phyloP scores from a whole-genome alignment of 768 basidiomycete species.

The Pisolithus tinctorius region DNA sequence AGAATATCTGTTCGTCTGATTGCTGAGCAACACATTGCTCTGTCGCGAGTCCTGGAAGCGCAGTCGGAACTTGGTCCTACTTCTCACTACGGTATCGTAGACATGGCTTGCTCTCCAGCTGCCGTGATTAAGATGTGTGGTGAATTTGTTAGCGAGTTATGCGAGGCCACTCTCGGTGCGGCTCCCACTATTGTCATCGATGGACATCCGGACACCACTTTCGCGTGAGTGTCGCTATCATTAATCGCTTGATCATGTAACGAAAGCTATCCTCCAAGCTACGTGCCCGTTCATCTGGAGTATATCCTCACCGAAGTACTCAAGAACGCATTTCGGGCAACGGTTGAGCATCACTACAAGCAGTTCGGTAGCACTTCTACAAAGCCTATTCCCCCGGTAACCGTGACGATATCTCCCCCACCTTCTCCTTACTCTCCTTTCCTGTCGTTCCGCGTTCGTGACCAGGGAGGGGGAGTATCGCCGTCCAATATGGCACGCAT shows the following conservation, averaged over 20 bases:
- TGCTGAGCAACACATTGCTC: slow-evolving; percentile 85
- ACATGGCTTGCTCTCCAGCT: slow-evolving; percentile 63
- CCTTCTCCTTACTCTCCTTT: slow-evolving; percentile 33
- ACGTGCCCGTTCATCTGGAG: slow-evolving; percentile 85
- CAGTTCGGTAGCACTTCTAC: slow-evolving; percentile 30
- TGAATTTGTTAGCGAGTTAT: slow-evolving; percentile 78
- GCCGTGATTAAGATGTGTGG: slow-evolving; percentile 74
- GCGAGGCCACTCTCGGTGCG: slow-evolving; percentile 75
- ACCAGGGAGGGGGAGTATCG: slow-evolving; percentile 82
- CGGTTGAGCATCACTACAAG: slow-evolving; percentile 65
- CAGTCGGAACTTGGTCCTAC: slow-evolving; percentile 24
- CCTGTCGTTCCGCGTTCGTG: slow-evolving; percentile 74
- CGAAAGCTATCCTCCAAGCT: slow-evolving; percentile 37
- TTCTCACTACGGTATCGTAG: slow-evolving; percentile 63
- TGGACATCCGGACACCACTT: slow-evolving; percentile 62
- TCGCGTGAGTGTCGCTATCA: slow-evolving; percentile 52
- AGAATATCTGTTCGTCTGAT: slow-evolving; percentile 84
- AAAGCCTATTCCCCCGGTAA: slow-evolving; percentile 49
- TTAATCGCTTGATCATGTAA: slow-evolving; percentile 2
- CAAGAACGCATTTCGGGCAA: slow-evolving; percentile 88
- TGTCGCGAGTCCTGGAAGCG: slow-evolving; percentile 59
- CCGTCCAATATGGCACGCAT: slow-evolving; percentile 69
- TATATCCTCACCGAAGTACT: slow-evolving; percentile 88
- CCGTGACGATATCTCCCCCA: slow-evolving; percentile 64
- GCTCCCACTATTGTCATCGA: slow-evolving; percentile 64